These are phyloP conservation scores for Aspergillus phoenicis DNA, from an alignment of 2,329 filamentous ascomycete species.

Conservation along the genomic window DNA sequence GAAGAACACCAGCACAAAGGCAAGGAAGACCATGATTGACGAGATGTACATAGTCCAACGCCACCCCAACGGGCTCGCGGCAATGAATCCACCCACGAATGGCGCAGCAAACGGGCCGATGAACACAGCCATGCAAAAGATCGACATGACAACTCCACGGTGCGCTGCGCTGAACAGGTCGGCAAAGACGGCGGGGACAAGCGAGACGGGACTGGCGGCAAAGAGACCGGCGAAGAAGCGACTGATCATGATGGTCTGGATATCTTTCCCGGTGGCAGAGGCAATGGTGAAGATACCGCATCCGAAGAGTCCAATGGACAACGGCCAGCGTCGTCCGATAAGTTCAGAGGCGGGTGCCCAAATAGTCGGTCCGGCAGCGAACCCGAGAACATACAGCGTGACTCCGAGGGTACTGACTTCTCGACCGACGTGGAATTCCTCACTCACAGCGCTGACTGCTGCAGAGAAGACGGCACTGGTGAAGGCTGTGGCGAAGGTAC, in stretches of 20 bases:
- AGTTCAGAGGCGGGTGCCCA: slow-evolving; percentile 66
- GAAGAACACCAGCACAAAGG: slow-evolving; percentile 38
- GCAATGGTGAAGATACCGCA: slow-evolving; percentile 52
- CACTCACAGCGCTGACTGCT: slow-evolving; percentile 59
- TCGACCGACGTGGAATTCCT: slow-evolving; percentile 49
- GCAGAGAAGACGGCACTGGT: slow-evolving; percentile 68
- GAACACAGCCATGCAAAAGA: slow-evolving; percentile 55
- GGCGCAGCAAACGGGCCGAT: slow-evolving; percentile 54
- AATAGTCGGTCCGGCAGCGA: slow-evolving; percentile 62
- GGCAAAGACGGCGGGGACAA: slow-evolving; percentile 49
- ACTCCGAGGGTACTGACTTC: slow-evolving; percentile 52
- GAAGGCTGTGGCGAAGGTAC: slow-evolving; percentile 56
- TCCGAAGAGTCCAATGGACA: slow-evolving; percentile 47
- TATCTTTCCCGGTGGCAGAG: slow-evolving; percentile 46
- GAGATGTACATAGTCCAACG: slow-evolving; percentile 57
- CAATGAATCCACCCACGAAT: slow-evolving; percentile 56
- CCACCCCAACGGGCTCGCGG: slow-evolving; percentile 53
- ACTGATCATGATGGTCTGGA: slow-evolving; percentile 47
- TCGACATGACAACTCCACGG: slow-evolving; percentile 48
- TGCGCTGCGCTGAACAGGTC: slow-evolving; percentile 55
- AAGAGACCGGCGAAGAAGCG: slow-evolving; percentile 54
- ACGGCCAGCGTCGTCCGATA: slow-evolving; percentile 59
- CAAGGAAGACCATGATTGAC: slow-evolving; percentile 56
- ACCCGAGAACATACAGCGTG: slow-evolving; percentile 55
- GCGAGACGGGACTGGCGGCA: slow-evolving; percentile 47